Conservation (phyloP, 2,329 filamentous ascomycete genomes). For the Zymoseptoria tritici region DNA sequence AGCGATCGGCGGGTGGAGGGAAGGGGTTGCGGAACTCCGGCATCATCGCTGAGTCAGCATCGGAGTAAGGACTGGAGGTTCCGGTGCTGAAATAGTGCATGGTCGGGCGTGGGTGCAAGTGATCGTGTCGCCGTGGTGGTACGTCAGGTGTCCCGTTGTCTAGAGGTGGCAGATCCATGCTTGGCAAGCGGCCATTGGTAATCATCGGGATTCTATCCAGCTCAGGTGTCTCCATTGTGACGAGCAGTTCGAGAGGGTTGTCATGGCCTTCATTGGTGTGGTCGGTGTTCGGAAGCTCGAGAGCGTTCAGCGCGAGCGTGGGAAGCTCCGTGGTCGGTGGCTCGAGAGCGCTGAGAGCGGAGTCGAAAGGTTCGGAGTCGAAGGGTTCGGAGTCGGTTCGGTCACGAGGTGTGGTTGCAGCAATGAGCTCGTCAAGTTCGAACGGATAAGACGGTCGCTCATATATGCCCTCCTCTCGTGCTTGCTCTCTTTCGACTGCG, state of each 20-base stretch:
- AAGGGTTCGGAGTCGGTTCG: too few species aligned
- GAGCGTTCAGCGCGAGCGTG: not conserved
- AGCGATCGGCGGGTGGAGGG: not conserved
- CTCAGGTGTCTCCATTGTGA: not conserved
- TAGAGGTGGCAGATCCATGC: not conserved
- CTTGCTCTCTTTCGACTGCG: not conserved
- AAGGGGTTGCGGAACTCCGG: not conserved
- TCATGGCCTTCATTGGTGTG: not conserved
- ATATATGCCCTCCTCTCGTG: not conserved
- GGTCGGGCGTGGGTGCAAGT: not conserved
- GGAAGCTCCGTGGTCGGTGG: not conserved
- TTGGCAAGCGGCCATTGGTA: not conserved
- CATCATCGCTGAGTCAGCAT: not conserved
- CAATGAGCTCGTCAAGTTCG: not conserved
- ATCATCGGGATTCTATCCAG: not conserved
- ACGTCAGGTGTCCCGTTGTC: not conserved
- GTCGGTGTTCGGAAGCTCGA: not conserved
- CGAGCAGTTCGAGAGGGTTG: not conserved
- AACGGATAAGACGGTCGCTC: not conserved
- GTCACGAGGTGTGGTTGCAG: too few species aligned
- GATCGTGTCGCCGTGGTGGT: not conserved
- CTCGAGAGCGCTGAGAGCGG: too few species aligned
- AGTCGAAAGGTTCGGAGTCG: too few species aligned
- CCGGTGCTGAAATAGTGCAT: not conserved
- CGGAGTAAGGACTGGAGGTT: not conserved